A percentile compares a stretch with the other conserved stretches of the same genome.
Conservation (phyloP, 805 yeast species). For the Ogataea neopini region DNA sequence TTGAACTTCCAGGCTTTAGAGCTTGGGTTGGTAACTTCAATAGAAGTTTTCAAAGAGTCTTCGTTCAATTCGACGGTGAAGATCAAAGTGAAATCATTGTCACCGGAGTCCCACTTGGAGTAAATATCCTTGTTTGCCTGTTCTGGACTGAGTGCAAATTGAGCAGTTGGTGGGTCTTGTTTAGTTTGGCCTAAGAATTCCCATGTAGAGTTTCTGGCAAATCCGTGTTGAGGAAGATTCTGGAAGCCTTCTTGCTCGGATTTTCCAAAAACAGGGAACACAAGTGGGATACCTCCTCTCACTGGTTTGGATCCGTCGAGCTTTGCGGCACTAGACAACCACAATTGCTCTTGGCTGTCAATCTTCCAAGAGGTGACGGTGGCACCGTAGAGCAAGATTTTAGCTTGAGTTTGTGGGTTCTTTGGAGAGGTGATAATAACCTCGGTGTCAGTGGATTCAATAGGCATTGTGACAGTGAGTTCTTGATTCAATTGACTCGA, state of each 20-base stretch:
- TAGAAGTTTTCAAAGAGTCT: slow-evolving; percentile 61
- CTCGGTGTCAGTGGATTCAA: slow-evolving; percentile 63
- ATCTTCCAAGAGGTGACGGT: slow-evolving; percentile 81
- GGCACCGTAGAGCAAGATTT: slow-evolving; percentile 84
- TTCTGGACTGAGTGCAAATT: slow-evolving; percentile 90
- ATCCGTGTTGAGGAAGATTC: slow-evolving; percentile 91
- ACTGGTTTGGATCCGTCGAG: slow-evolving; percentile 93
- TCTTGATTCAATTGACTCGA: background rate
- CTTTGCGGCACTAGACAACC: slow-evolving; percentile 77
- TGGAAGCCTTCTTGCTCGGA: slow-evolving; percentile 57
- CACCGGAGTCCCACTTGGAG: slow-evolving; percentile 53
- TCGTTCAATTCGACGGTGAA: slow-evolving; percentile 63
- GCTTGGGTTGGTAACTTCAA: slow-evolving; percentile 77
- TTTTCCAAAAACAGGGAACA: slow-evolving; percentile 92
- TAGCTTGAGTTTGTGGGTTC: slow-evolving; percentile 54
- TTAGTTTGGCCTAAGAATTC: slow-evolving; percentile 87
- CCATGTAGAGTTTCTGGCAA: slow-evolving; percentile 90
- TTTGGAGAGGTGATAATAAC: slow-evolving; percentile 61
- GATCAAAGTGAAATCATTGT: slow-evolving; percentile 74
- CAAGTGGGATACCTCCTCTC: slow-evolving; percentile 96
- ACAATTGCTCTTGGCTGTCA: slow-evolving; percentile 74
- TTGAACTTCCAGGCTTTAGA: slow-evolving; percentile 73
- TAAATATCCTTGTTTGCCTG: slow-evolving; percentile 63
- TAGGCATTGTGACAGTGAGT: slow-evolving; percentile 43
- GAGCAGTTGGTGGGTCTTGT: slow-evolving; percentile 72